Conservation (phyloP, 805 yeast species). For the Zygosaccharomyces rouxii region DNA sequence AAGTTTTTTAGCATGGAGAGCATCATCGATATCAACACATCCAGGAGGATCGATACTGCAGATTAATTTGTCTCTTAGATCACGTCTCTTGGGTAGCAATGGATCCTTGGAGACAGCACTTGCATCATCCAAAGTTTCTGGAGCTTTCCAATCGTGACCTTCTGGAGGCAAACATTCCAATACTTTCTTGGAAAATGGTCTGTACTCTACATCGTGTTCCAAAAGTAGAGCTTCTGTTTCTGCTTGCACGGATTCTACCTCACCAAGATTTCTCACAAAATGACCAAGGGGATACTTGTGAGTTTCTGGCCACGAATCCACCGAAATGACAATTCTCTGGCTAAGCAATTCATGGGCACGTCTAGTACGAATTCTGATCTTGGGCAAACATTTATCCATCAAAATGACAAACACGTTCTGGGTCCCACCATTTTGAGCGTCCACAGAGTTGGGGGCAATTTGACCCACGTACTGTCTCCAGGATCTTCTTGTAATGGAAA, state of each 20-base stretch:
- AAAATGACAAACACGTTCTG: constrained; percentile 78
- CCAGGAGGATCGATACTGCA: constrained; percentile 98
- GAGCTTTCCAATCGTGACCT: constrained; percentile 92
- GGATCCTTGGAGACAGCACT: constrained; percentile 50
- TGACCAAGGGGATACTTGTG: constrained; percentile 93
- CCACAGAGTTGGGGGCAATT: constrained; percentile 71
- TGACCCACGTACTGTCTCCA: constrained; percentile 98
- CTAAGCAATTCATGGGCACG: constrained; percentile 79
- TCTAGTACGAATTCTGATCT: constrained; percentile 80
- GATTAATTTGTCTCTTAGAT: constrained; percentile 80
- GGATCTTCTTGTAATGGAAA: constrained; percentile 80
- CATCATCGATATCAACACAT: constrained; percentile 98
- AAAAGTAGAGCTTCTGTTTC: constrained; percentile 91
- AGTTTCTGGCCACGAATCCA: constrained; percentile 86
- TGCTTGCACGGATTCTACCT: constrained; percentile 84
- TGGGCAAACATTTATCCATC: constrained; percentile 87
- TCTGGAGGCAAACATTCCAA: constrained; percentile 88
- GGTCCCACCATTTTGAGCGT: constrained; percentile 54
- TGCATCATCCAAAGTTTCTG: constrained; percentile 52
- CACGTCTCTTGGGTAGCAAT: constrained; percentile 57
- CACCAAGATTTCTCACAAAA: constrained; percentile 85
- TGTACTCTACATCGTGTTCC: constrained; percentile 94
- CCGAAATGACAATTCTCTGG: constrained; percentile 84
- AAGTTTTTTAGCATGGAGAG: constrained; percentile 77
- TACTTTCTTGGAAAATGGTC: constrained; percentile 91